Evolutionary conservation across 2,329 filamentous ascomycete genomes (phyloP), one percentile per base, ranked within the genome.

Genomic region (Colletotrichum magnum): DNA sequence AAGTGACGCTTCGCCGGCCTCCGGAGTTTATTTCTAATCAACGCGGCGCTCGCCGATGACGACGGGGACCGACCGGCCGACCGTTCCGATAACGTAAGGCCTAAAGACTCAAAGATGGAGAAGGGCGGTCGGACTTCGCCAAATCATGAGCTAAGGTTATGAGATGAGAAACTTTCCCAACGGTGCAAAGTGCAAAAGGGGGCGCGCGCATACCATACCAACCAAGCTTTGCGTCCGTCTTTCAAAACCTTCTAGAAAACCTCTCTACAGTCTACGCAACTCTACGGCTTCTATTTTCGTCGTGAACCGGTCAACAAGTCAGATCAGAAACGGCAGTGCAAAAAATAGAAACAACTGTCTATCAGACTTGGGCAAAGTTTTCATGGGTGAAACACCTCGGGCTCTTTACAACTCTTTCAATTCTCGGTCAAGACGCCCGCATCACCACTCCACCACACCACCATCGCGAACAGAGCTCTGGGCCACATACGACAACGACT

Each of bases 171-270:
- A 47, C 54, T 60, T 60, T 63, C 21, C n/a, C 57, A 43, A 18
- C 47, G 53, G 26, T 36, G 32, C 36, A n/a, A 21, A 36, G 21
- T 24, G 21, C 21, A 47, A 62, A 50, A 36, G 24, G 21, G 18
- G 41, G 28, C 21, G 32, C 12, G 57, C 32, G 32, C 58, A 51
- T 54, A 50, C 66, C 51, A 60, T n/a, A 63, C 58, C 45, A 54
- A 54, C 66, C 51, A 66, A 66, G 62, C 66, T 51, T 48, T 56
- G 66, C 62, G 56, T 60, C 51, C 56, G n/a, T 66, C 61, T 60
- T 45, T 45, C 56, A 66, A 60, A 41, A 57, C 56, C 32, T 69
- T 69, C 66, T 60, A 66, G 66, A 69, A 69, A 36, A 36, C 32
- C 7, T 36, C 32, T 36, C 32, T 36, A 36, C 32, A 10, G 7